Evolutionary conservation across 352 stramenopile genomes (phyloP).

Genomic region (Phytophthora aleatoria): DNA sequence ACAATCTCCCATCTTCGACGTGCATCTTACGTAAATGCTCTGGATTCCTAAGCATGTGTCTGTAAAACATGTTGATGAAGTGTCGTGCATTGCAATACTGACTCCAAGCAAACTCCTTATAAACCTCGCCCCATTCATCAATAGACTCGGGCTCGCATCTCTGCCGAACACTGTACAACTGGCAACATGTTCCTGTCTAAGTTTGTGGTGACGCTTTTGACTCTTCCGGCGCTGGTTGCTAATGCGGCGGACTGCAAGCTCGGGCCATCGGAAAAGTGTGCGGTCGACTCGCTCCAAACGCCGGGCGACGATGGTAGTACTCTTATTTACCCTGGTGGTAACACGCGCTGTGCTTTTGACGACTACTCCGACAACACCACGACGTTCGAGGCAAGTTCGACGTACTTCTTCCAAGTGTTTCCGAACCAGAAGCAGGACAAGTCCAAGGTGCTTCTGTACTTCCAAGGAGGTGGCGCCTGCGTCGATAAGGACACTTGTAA

Average conservation of each 20-base stretch:
- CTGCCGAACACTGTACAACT: background rate
- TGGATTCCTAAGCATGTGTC: background rate
- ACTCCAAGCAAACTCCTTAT: background rate
- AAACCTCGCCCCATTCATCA: background rate
- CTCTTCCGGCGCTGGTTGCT: background rate
- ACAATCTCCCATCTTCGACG: background rate
- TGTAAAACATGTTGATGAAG: background rate
- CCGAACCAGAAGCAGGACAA: slow-evolving; percentile 42
- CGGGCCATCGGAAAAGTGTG: slow-evolving; percentile 7
- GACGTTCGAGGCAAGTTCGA: slow-evolving; percentile 39
- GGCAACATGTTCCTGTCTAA: background rate
- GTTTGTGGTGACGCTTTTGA: background rate
- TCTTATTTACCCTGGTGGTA: slow-evolving; percentile 49
- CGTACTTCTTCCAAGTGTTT: slow-evolving; percentile 62
- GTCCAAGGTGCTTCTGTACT: slow-evolving; percentile 60
- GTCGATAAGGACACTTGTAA: slow-evolving; percentile 53
- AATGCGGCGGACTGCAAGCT: background rate
- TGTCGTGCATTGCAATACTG: background rate
- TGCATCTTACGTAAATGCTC: background rate
- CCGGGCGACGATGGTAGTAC: slow-evolving; percentile 35
- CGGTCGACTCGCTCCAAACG: slow-evolving; percentile 25
- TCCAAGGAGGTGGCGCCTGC: slow-evolving; percentile 61
- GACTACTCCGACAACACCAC: slow-evolving; percentile 30
- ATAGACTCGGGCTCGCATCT: background rate
- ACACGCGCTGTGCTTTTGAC: slow-evolving; percentile 54